Percentiles rank a stretch among this genome's conserved stretches.
Evolutionary conservation across 139 green algal species (phyloP).

Genomic region (Limnomonas spitsbergensis): DNA sequence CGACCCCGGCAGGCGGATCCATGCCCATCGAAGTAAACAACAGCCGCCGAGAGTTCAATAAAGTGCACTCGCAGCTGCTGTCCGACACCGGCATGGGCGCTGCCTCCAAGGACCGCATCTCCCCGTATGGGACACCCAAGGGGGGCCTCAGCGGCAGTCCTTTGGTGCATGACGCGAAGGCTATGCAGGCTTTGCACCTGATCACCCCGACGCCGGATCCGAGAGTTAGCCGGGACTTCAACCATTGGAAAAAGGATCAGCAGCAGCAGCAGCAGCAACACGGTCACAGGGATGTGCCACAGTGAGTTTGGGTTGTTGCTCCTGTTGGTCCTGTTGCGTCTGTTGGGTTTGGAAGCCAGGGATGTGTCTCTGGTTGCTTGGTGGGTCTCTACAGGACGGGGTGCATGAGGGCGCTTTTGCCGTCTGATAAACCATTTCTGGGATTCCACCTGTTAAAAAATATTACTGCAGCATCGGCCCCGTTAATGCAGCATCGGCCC

Average conservation of each 20-base stretch:
- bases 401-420: too few relatives aligned
- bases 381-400: too few relatives aligned
- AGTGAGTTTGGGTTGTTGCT: too few relatives aligned
- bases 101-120: slow-evolving; percentile 12
- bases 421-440: too few relatives aligned
- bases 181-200: not conserved
- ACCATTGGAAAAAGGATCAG: not conserved
- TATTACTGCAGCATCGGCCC: too few relatives aligned
- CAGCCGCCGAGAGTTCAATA: slow-evolving; percentile 35
- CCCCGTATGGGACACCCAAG: slow-evolving; percentile 49
- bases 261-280: not conserved
- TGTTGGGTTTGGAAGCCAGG: too few relatives aligned
- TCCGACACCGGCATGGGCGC: not conserved
- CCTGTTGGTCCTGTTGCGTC: too few relatives aligned
- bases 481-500: too few relatives aligned
- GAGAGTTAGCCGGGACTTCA: not conserved
- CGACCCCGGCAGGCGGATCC: not conserved
- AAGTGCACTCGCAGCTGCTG: slow-evolving; percentile 18
- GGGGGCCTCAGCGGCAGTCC: not conserved
- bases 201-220: not conserved
- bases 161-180: not conserved
- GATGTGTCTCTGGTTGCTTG: too few relatives aligned
- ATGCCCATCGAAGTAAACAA: slow-evolving; percentile 30
- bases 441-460: too few relatives aligned
- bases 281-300: not conserved